These are phyloP conservation scores for Acacia acuminata DNA, from an alignment of 306 rosid species.

Conservation along the genomic window DNA sequence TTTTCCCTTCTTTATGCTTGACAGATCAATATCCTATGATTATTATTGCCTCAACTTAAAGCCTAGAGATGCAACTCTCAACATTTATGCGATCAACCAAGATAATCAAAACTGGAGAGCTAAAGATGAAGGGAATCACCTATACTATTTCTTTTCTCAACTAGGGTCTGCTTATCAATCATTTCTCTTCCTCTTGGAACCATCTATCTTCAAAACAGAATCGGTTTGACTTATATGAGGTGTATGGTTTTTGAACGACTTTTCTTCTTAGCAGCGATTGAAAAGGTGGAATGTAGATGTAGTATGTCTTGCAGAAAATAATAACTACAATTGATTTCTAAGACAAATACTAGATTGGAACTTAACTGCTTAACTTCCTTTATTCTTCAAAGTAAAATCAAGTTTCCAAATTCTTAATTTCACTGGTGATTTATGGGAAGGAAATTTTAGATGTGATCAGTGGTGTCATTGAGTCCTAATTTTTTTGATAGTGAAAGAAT, in stretches of 20 bases:
- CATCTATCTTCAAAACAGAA: neutral
- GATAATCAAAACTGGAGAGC: neutral
- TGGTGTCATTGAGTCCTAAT: neutral
- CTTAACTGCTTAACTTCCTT: neutral
- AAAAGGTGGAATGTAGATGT: neutral
- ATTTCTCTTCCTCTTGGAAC: neutral
- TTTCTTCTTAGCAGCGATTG: neutral
- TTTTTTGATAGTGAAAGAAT: neutral
- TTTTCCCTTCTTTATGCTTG: neutral
- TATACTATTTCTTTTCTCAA: neutral
- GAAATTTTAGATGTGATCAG: neutral
- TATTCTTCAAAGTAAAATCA: neutral
- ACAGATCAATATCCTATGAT: neutral
- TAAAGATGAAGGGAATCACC: neutral
- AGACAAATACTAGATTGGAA: neutral
- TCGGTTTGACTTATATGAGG: neutral
- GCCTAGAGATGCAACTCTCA: neutral
- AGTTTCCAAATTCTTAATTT: neutral
- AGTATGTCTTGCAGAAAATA: neutral
- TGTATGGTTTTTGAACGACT: neutral
- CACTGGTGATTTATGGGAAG: neutral
- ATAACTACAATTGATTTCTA: neutral
- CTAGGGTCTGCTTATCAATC: neutral
- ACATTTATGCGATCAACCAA: neutral
- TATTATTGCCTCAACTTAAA: neutral